Conservation (phyloP, 2,329 filamentous ascomycete species). For the Drechslerella dactyloides region DNA sequence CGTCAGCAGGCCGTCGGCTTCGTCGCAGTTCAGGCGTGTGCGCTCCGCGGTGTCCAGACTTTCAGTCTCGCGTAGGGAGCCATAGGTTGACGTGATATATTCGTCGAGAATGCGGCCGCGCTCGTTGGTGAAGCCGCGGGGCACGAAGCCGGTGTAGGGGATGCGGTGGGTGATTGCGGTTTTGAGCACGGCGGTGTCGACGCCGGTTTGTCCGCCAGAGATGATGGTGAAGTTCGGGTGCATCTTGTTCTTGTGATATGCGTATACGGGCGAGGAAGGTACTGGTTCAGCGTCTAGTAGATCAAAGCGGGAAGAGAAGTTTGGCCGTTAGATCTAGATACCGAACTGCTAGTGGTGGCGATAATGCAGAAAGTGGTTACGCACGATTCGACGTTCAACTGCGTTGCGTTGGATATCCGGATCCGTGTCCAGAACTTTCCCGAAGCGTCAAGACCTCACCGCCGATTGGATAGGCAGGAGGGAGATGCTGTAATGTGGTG, state of each 20-base stretch:
- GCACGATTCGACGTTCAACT: not conserved
- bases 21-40: slow-evolving; percentile 30
- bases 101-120: slow-evolving; percentile 27
- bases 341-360: too few relatives aligned
- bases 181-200: slow-evolving; percentile 40
- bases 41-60: slow-evolving; percentile 25
- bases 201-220: slow-evolving; percentile 45
- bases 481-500: too few relatives aligned
- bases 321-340: too few relatives aligned
- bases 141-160: slow-evolving; percentile 37
- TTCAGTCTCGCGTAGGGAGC: slow-evolving; percentile 26
- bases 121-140: slow-evolving; percentile 43
- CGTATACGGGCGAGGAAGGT: not conserved
- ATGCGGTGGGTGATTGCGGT: slow-evolving; percentile 34
- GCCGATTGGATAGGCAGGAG: not conserved
- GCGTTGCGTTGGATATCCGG: slow-evolving; percentile 1
- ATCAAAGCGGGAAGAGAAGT: too few relatives aligned
- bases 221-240: slow-evolving; percentile 47
- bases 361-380: too few relatives aligned
- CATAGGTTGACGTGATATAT: slow-evolving; percentile 32
- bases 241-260: slow-evolving; percentile 22
- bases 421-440: not conserved
- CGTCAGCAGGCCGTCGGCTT: slow-evolving; percentile 40
- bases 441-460: not conserved
- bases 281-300: too few relatives aligned